Evolutionary conservation across 2,329 filamentous ascomycete species (phyloP).

Genomic region (Fusarium tricinctum): DNA sequence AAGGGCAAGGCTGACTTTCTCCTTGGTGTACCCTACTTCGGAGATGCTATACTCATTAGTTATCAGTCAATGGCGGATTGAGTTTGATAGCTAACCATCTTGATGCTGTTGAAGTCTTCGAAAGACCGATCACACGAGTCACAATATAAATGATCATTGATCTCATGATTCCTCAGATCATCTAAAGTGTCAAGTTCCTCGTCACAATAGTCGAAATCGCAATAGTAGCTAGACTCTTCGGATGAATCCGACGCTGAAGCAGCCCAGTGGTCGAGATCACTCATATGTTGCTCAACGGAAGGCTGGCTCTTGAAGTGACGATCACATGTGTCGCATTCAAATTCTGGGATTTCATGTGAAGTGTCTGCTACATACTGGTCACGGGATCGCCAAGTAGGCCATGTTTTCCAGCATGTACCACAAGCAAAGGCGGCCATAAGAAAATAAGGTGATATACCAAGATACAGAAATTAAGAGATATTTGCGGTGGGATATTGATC

Average conservation of each 20-base stretch:
- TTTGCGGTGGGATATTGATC: not conserved
- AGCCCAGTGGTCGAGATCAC: not conserved
- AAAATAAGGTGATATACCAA: not conserved
- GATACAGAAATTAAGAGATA: not conserved
- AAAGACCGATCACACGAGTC: not conserved
- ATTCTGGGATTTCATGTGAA: not conserved
- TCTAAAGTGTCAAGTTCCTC: not conserved
- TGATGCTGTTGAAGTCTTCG: not conserved
- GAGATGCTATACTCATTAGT: not conserved
- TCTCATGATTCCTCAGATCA: not conserved
- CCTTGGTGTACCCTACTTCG: not conserved
- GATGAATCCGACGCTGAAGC: not conserved
- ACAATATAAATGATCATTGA: not conserved
- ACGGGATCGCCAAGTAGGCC: not conserved
- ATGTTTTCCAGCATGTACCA: not conserved
- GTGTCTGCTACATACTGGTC: not conserved
- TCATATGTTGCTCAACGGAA: not conserved
- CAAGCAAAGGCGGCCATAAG: not conserved
- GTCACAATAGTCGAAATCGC: not conserved
- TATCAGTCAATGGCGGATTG: not conserved
- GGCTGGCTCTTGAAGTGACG: not conserved
- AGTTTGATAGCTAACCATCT: not conserved
- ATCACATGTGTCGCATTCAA: not conserved
- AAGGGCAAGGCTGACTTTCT: not conserved
- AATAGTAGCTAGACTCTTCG: not conserved